Conservation (phyloP, 1,284 basidiomycete species). For the Cryptococcus floricola region DNA sequence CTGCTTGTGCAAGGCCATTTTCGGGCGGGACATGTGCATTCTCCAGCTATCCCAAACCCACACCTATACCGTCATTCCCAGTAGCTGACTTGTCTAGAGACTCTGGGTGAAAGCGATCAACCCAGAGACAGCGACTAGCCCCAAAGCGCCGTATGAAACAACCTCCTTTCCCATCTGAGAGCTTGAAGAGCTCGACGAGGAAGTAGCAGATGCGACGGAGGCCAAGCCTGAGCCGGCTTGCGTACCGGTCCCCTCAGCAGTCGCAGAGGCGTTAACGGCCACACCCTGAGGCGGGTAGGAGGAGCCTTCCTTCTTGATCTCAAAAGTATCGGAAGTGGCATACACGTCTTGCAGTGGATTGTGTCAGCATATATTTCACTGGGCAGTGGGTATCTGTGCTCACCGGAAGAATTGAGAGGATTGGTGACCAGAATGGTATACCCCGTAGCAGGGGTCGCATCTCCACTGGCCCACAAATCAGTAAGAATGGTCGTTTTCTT, state of each 20-base stretch:
- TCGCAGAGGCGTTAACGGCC: constrained; percentile 22
- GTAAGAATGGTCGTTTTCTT: not conserved
- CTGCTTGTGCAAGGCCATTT: no score
- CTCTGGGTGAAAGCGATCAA: not conserved
- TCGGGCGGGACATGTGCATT: no score
- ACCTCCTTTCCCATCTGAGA: not conserved
- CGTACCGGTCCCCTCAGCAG: constrained; percentile 2
- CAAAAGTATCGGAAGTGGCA: constrained; percentile 60
- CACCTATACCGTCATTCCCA: no score
- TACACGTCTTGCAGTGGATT: constrained; percentile 54
- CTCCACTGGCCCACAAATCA: constrained; percentile 8
- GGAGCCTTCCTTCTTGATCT: constrained; percentile 62
- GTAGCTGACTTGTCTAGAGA: not conserved
- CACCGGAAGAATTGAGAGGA: constrained; percentile 58
- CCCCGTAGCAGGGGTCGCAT: constrained; percentile 39
- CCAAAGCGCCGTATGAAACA: no score
- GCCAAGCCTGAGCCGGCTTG: constrained; percentile 1
- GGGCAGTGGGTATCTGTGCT: constrained; percentile 25
- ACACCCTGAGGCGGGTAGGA: constrained; percentile 57
- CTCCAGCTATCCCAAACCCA: no score
- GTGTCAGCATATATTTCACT: not conserved
- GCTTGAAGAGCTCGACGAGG: not conserved
- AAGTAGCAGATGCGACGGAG: constrained; percentile 6
- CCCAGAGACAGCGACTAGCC: no score
- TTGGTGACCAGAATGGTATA: constrained; percentile 62